phyloP scores from a whole-genome alignment of 306 rosid genomes.

The Geum urbanum region DNA sequence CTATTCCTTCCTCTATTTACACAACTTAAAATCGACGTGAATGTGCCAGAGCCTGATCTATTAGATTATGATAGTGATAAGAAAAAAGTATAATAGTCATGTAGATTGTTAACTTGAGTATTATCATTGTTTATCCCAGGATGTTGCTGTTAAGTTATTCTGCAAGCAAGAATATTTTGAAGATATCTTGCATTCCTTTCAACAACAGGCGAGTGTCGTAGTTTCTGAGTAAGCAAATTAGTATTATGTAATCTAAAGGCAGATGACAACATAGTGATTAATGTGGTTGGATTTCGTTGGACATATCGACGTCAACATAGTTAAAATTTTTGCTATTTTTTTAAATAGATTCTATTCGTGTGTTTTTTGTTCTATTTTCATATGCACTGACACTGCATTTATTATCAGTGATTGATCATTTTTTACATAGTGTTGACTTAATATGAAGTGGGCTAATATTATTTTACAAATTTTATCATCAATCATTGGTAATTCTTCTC shows the following conservation, averaged over 20 bases:
- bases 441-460: too few relatives aligned
- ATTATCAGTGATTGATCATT: too few relatives aligned
- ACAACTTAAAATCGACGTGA: constrained; percentile 22
- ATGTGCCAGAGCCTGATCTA: constrained; percentile 13
- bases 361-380: too few relatives aligned
- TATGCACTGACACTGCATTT: too few relatives aligned
- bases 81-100: neutral
- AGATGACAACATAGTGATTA: neutral
- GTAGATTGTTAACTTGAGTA: neutral
- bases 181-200: constrained; percentile 64
- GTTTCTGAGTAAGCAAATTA: neutral
- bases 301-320: too few relatives aligned
- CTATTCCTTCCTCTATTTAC: constrained; percentile 35
- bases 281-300: too few relatives aligned
- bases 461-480: too few relatives aligned
- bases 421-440: too few relatives aligned
- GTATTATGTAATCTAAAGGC: neutral
- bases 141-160: constrained; percentile 86
- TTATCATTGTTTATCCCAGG: constrained; percentile 40
- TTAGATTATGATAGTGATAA: neutral
- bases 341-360: too few relatives aligned
- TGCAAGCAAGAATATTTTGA: constrained; percentile 86
- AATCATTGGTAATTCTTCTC: too few relatives aligned
- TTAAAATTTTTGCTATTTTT: too few relatives aligned
- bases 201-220: constrained; percentile 69